Evolutionary conservation across 192 early-diverging fungal genomes (phyloP).

Genomic region (Rhizophlyctis rosea): DNA sequence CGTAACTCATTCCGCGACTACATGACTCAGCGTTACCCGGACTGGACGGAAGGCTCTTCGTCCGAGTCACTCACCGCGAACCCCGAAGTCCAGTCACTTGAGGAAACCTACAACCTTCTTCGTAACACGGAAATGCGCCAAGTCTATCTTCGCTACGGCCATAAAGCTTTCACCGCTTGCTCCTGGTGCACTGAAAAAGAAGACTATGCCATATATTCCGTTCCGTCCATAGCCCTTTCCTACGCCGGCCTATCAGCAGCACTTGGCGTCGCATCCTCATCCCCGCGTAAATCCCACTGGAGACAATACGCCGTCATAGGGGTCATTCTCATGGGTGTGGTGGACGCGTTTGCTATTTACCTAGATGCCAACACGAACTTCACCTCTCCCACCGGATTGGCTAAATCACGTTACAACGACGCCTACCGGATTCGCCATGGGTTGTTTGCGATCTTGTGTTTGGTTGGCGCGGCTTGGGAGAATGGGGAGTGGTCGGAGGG

Average conservation of each 20-base stretch:
- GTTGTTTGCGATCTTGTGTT: constrained; percentile 21
- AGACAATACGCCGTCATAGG: constrained; percentile 16
- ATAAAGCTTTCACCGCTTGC: constrained; percentile 21
- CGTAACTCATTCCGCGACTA: constrained; percentile 21
- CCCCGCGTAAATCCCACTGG: constrained; percentile 17
- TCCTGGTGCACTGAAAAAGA: constrained; percentile 22
- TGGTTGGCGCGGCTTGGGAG: constrained; percentile 15
- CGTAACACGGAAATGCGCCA: constrained; percentile 10
- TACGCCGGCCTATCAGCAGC: constrained; percentile 14
- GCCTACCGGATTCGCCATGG: neutral
- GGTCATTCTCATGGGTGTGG: constrained; percentile 1
- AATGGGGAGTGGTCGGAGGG: constrained; percentile 26
- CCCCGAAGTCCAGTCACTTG: constrained; percentile 7
- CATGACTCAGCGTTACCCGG: constrained; percentile 18
- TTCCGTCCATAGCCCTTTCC: constrained; percentile 10
- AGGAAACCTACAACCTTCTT: constrained; percentile 17
- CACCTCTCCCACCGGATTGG: neutral
- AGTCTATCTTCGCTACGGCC: constrained; percentile 28
- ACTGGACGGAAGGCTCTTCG: constrained; percentile 22
- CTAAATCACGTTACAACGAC: constrained; percentile 2
- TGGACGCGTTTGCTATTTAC: constrained; percentile 15
- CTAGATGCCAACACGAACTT: neutral
- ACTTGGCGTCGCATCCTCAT: constrained; percentile 21
- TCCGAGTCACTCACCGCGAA: neutral
- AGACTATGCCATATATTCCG: constrained; percentile 15